Evolutionary conservation across 345 rosid species (phyloP), one percentile per base, ranked within the genome.

Genomic region (Eucalyptus lansdowneana): DNA sequence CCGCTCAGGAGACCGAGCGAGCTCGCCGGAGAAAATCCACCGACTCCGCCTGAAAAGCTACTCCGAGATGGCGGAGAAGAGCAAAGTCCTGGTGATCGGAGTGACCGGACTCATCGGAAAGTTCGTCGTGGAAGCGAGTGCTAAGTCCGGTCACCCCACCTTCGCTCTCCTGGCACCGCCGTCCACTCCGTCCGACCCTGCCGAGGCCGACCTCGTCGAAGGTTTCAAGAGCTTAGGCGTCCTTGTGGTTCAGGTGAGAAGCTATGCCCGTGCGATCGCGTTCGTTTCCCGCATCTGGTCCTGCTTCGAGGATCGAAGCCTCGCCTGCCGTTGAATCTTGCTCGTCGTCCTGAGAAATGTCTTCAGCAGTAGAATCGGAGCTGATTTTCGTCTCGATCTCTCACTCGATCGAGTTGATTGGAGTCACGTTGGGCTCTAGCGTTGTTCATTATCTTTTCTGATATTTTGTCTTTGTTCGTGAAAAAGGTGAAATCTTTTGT

Each of bases 101-200:
- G 87, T 80, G 54, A 89, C 89, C n/a, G 90, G 89, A 54, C 87
- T 87, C 90, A 87, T 89, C 14, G 90, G 90, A 8, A 89, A 89
- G 89, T 87, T 89, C 90, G 87, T 89, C 76, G 62, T 56, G 29
- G 62, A 56, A 56, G 62, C 62, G 62, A 56, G 62, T 11, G 62
- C 62, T 24, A 56, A 87, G 69, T 86, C 90, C 44, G 90, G 90
- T 47, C 90, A 87, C 80, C 89, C 89, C 11, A 89, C 90, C 50
- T 87, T 25, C 58, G 90, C 88, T 12, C 87, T 89, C 40, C 50
- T 89, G 76, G 80, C 87, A 10, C 62, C 89, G 56, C 76, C 87
- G 24, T 80, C 91, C 80, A 90, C 87, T 60, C 81, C 42, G 24
- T 50, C 89, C 60, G 50, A 87, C 80, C 40, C 76, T 16, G 21